These are phyloP conservation scores for Stygiomarasmius scandens DNA, from an alignment of 1,284 basidiomycete species.

Conservation along the genomic window DNA sequence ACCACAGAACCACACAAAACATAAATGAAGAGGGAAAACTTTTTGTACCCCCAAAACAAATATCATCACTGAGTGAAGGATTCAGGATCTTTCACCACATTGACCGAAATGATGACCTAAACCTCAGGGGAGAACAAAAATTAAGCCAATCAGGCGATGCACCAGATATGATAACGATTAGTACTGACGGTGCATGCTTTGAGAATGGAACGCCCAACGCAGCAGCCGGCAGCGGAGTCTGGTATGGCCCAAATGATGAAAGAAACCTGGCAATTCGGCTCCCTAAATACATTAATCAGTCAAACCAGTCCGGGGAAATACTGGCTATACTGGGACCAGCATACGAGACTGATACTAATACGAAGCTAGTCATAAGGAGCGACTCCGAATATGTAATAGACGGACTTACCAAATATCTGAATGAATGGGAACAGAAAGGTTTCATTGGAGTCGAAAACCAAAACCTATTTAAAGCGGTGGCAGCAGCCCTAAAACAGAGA, in stretches of 20 bases:
- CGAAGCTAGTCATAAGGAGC: not conserved
- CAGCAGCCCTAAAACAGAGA: conserved; percentile 15
- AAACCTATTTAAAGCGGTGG: conserved; percentile 14
- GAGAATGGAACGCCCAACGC: too few relatives aligned
- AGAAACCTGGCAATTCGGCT: not conserved
- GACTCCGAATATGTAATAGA: conserved; percentile 14
- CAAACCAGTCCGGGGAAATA: not conserved
- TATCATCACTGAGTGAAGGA: not conserved
- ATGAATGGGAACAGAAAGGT: conserved; percentile 23
- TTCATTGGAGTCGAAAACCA: conserved; percentile 21
- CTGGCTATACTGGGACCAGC: not conserved
- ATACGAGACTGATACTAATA: not conserved
- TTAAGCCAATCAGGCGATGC: too few relatives aligned
- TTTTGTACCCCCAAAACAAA: too few relatives aligned
- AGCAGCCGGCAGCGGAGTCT: too few relatives aligned
- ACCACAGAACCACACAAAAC: too few relatives aligned
- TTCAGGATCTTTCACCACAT: not conserved
- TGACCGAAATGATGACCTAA: not conserved
- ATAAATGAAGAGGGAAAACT: too few relatives aligned
- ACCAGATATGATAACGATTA: too few relatives aligned
- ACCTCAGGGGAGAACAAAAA: too few relatives aligned
- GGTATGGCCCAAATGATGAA: not conserved
- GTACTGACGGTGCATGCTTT: too few relatives aligned
- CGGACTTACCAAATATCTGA: conserved; percentile 22
- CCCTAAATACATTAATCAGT: not conserved